These are phyloP conservation scores for Vinca minor DNA, from an alignment of 257 asterid species.

Conservation along the genomic window DNA sequence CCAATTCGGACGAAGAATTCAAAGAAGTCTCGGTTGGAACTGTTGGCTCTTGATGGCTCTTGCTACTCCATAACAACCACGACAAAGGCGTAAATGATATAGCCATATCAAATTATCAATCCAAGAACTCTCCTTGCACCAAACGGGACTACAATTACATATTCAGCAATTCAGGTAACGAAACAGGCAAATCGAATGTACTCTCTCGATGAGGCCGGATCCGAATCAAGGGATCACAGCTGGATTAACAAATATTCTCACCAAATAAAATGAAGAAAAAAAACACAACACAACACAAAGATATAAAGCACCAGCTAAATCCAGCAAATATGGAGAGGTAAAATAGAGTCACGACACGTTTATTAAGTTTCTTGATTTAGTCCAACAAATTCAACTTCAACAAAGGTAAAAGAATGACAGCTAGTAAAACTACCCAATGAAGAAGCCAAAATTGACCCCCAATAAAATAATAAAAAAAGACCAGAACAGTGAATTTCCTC, in stretches of 20 bases:
- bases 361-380: neutral
- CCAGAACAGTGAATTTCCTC: too few species aligned
- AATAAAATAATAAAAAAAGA: conserved; percentile 6
- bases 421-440: too few species aligned
- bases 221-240: conserved; percentile 1
- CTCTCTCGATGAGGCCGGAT: conserved; percentile 1
- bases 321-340: neutral
- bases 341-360: neutral
- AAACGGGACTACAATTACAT: conserved; percentile 6
- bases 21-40: conserved; percentile 20
- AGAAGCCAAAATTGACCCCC: conserved; percentile 19
- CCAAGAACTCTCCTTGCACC: conserved; percentile 5
- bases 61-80: conserved; percentile 41
- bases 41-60: conserved; percentile 28
- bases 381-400: conserved; percentile 2
- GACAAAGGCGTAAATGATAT: conserved; percentile 28
- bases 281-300: too few species aligned
- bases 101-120: conserved; percentile 31
- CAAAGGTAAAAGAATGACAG: conserved; percentile 5
- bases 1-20: conserved; percentile 27
- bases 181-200: conserved; percentile 1
- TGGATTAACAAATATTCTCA: neutral
- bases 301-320: neutral
- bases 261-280: neutral
- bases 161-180: too few species aligned